These are phyloP conservation scores for Asterophora parasitica DNA, from an alignment of 768 basidiomycete species.

Conservation along the genomic window DNA sequence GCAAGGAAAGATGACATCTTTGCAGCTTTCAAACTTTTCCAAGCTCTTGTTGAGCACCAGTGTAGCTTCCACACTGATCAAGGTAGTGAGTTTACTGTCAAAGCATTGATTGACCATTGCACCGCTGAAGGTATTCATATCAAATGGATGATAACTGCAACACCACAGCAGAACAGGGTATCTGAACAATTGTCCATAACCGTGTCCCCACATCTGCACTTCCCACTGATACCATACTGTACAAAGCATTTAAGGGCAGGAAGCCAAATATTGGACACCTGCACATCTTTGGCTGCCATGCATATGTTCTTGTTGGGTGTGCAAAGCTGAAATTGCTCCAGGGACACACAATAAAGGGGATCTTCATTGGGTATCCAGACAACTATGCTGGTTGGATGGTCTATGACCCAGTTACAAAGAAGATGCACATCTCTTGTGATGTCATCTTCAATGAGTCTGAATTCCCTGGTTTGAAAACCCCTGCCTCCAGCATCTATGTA, in stretches of 20 bases:
- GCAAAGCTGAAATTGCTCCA: slow-evolving; percentile 22
- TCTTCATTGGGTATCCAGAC: slow-evolving; percentile 27
- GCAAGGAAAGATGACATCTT: slow-evolving; percentile 20
- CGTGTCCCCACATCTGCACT: neutral
- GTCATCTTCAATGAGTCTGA: slow-evolving; percentile 26
- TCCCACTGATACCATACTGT: neutral
- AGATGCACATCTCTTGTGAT: slow-evolving; percentile 17
- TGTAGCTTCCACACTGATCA: slow-evolving; percentile 25
- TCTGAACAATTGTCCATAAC: slow-evolving; percentile 26
- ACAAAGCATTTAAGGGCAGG: neutral
- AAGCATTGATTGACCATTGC: slow-evolving; percentile 17
- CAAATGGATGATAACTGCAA: slow-evolving; percentile 15
- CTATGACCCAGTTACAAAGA: slow-evolving; percentile 18
- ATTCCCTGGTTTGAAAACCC: slow-evolving; percentile 19
- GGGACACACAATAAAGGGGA: slow-evolving; percentile 18
- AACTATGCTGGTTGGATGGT: slow-evolving; percentile 23
- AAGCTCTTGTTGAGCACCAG: slow-evolving; percentile 26
- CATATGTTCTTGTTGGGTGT: slow-evolving; percentile 28
- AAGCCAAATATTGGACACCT: slow-evolving; percentile 13
- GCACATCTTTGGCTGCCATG: slow-evolving; percentile 28
- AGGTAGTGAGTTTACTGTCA: slow-evolving; percentile 29
- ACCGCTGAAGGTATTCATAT: slow-evolving; percentile 18
- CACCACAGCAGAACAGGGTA: slow-evolving; percentile 39
- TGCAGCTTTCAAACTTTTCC: slow-evolving; percentile 24
- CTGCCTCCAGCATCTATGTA: neutral